These are phyloP conservation scores for Cystofilobasidium bisporidii DNA, from an alignment of 768 basidiomycete species.

Conservation along the genomic window DNA sequence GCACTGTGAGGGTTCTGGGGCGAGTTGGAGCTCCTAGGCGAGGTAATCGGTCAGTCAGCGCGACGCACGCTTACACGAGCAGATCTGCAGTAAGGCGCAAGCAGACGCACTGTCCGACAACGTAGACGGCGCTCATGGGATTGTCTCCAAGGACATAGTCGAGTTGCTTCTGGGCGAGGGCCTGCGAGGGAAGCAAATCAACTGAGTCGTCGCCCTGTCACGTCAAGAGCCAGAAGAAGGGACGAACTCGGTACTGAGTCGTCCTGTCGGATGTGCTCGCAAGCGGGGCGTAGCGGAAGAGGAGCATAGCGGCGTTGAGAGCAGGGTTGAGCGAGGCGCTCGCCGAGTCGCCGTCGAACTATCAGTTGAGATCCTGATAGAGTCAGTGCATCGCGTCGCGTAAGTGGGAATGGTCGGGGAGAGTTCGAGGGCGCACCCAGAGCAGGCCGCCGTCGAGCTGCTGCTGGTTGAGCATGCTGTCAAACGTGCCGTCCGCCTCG, in stretches of 20 bases:
- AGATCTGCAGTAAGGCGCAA: not conserved
- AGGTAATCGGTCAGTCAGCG: not conserved
- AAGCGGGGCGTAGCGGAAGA: constrained; percentile 64
- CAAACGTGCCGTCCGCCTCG: constrained; percentile 66
- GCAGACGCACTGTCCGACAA: constrained; percentile 52
- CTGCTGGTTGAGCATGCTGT: constrained; percentile 54
- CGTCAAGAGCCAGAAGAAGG: no score
- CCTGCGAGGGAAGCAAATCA: no score
- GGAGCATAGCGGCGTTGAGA: constrained; percentile 73
- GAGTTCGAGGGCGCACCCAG: constrained; percentile 2
- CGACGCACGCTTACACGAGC: not conserved
- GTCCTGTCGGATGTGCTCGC: constrained; percentile 55
- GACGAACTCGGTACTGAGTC: constrained; percentile 52
- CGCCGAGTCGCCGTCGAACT: constrained; percentile 74
- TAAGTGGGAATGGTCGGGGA: not conserved
- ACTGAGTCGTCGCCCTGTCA: no score
- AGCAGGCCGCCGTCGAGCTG: constrained; percentile 52
- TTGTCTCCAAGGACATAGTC: constrained; percentile 80
- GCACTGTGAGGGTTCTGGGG: constrained; percentile 85
- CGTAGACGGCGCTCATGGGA: constrained; percentile 74
- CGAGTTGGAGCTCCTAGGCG: constrained; percentile 62
- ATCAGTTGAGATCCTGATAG: no score
- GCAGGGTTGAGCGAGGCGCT: constrained; percentile 68
- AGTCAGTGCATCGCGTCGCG: no score
- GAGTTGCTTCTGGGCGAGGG: not conserved